Base-by-base conservation (phyloP, 129 eudicot genomes). In the Oenanthe sinensis region DNA sequence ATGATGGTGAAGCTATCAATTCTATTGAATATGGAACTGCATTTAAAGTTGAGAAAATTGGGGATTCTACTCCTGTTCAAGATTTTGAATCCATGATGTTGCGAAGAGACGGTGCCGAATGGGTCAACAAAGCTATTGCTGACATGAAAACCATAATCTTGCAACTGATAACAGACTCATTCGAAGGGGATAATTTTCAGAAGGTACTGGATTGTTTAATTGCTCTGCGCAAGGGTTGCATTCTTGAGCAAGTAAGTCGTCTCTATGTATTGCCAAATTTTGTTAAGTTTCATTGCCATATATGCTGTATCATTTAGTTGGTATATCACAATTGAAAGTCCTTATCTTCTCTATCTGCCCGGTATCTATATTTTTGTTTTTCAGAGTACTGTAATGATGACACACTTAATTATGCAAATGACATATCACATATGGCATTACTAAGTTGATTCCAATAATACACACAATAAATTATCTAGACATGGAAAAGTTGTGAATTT, bases 31-130 rank as follows among this genome's bases (percentile, higher is more conserved):
- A 85, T 81, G 81, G 87, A 30, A 83, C 96, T 39, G 36, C 71
- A 55, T 87, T 83, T 60, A 89, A 91, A 60, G 80, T 83, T 37
- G 97, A 92, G 78, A 84, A 87, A 24, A 82, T 96, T 45, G 97
- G 97, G 75, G 91, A 87, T 63, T 43, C 75, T 49, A 86, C 85
- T 63, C 91, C 99, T 67, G 93, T 92, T 68, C 84, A 87, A 77
- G 99, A 96, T 77, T 96, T 96, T 80, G 97, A 96, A 87, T 87
- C 91, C 39, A 90, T 96, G 95, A 82, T 96, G 82, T 86, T 96
- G 48, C 97, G 99, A 2, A 90, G 99, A 87, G 99, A 96, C 75
- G 78, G 90, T 79, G 82, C 99, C 11, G 90, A 87, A 43, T 96
- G 99, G 99, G 91, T 96, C 82, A 75, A 75, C 70, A 92, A 92